Evolutionary conservation across 176 grass and related monocot species (phyloP), one percentile per base, ranked within the genome.

Genomic region (Poa pratensis): DNA sequence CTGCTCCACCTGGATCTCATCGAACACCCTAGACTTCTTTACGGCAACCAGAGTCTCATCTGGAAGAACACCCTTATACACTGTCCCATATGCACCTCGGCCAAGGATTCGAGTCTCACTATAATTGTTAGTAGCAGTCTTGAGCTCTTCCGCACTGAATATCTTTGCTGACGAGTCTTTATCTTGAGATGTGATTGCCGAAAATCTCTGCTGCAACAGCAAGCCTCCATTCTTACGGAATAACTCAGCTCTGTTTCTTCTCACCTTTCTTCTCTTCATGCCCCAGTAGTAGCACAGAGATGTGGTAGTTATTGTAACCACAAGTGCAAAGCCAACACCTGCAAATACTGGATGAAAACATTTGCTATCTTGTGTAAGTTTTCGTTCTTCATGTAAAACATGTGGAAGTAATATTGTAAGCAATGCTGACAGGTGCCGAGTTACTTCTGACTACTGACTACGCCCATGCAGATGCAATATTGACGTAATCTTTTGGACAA

Each of bases 171-270:
- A 42, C 0, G 59, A 57, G 48, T 34, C 18, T n/a, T 26, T 42
- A 0, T 23, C 8, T 30, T 84, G 77, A 28, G 91, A 79, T 1
- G 81, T 73, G 17, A 78, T 77, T 22, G 5, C 57, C 1, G 79
- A 26, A 70, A 90, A 69, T 82, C 79, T 86, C 50, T 87, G 85
- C 18, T 90, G 91, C 77, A 93, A 18, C 32, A 90, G 58, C 28
- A 93, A 78, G 1, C 91, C 91, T 59, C 91, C 91, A 37, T 93
- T 93, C 62, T 79, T 84, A 5, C 77, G 52, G 85, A 93, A 93
- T 24, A 82, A 63, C 27, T 87, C 86, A 0, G 77, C 49, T 82
- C 82, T 90, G 4, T 82, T 55, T 67, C 28, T 85, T 52, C 26
- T 32, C 0, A 42, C 5, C 67, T 79, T 16, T 73, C 77, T 82